Percentiles rank a stretch among this genome's conserved stretches.
These are phyloP conservation scores for Vitis amurensis DNA, from an alignment of 164 flowering plant species.

Conservation along the genomic window DNA sequence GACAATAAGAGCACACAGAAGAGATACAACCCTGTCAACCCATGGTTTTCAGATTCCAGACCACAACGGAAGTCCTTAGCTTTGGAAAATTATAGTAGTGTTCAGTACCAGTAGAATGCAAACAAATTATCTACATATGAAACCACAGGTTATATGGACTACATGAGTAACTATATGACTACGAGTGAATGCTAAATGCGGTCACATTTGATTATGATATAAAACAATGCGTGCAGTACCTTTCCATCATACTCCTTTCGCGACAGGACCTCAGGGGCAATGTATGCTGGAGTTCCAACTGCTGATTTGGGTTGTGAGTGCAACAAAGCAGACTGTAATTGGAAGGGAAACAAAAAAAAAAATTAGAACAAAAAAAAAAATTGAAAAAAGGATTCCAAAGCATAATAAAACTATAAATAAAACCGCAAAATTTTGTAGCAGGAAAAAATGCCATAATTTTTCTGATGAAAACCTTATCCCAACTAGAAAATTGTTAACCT, in stretches of 20 bases:
- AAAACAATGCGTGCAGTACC: constrained; percentile 28
- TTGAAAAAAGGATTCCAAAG: neutral
- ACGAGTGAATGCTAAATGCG: neutral
- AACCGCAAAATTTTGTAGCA: neutral
- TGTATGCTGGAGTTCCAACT: constrained; percentile 81
- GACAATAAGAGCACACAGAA: no score
- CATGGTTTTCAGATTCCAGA: no score
- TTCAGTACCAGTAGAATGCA: no score
- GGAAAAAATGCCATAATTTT: neutral
- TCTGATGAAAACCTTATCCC: neutral
- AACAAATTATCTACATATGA: no score
- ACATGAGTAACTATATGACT: no score
- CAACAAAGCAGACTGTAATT: constrained; percentile 53
- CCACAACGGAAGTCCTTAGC: no score
- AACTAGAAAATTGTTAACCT: constrained; percentile 27
- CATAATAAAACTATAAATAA: neutral
- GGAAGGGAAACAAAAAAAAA: neutral
- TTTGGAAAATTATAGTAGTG: no score
- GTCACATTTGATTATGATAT: neutral
- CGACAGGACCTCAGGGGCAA: constrained; percentile 69
- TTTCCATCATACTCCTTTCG: constrained; percentile 73
- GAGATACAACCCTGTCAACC: no score
- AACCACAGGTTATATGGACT: no score
- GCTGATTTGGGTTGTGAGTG: constrained; percentile 79
- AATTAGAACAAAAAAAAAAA: neutral